Evolutionary conservation across 306 rosid species (phyloP).

Genomic region (Pterocarpus santalinus): DNA sequence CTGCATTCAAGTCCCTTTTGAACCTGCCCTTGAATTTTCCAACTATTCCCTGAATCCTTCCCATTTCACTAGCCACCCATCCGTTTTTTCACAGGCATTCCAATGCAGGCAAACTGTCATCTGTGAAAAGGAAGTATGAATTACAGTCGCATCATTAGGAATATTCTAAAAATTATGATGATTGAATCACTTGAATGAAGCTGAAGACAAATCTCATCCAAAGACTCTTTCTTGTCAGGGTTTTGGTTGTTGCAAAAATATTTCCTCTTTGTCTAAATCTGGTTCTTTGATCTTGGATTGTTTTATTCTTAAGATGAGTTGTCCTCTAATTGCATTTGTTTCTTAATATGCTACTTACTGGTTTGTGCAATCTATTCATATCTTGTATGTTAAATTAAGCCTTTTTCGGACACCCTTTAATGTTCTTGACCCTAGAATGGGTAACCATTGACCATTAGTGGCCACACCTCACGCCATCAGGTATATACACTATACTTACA

Average conservation of each 20-base stretch:
- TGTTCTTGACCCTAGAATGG: neutral
- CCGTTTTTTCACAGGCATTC: neutral
- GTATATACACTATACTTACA: neutral
- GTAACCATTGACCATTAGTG: neutral
- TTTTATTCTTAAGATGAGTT: neutral
- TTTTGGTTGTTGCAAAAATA: constrained; percentile 11
- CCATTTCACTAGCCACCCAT: constrained; percentile 6
- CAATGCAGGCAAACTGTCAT: neutral
- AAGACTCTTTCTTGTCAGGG: constrained; percentile 5
- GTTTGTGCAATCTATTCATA: constrained; percentile 19
- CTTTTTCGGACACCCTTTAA: neutral
- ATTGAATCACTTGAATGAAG: neutral
- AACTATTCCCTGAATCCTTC: constrained; percentile 6
- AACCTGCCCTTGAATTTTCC: neutral
- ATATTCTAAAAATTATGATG: neutral
- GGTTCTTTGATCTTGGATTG: neutral
- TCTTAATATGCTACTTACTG: neutral
- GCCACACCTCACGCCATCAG: constrained; percentile 13
- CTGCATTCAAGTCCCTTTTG: constrained; percentile 4
- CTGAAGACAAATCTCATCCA: neutral
- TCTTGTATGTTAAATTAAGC: constrained; percentile 6
- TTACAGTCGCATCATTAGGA: neutral
- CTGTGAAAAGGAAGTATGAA: neutral
- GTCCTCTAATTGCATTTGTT: constrained; percentile 9
- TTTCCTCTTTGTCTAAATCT: neutral